Evolutionary conservation across 2,329 filamentous ascomycete genomes (phyloP), one percentile per base, ranked within the genome.

Genomic region (Penicillium concentricum): DNA sequence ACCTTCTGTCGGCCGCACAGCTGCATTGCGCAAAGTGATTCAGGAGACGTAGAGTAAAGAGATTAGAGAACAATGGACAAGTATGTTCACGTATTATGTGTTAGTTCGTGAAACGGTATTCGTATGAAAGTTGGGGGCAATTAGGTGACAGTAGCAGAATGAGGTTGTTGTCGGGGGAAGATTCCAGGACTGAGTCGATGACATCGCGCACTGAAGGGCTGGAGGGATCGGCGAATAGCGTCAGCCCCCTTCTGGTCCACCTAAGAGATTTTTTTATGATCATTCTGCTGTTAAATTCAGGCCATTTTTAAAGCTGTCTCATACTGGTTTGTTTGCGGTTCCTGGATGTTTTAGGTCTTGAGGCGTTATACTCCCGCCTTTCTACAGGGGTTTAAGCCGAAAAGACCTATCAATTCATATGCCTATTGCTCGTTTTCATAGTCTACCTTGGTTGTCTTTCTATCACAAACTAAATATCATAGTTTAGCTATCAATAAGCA

Each of bases 1-100:
- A 90, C 92, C 81, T 95, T 91, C 61, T 85, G 87, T 65, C 87
- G 86, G 69, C 88, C 87, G 74, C 88, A 89, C 61, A 86, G 77
- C 69, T 80, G 76, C 80, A 83, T 82, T 57, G 64, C 72, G 67
- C 58, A 37, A 50, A 34, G 52, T 51, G 35, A 41, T 39, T 48
- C 42, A 48, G 51, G 43, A 48, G 51, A 20, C 26, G 35, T 24
- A 48, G 30, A 52, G 32, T 39, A 42, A 28, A 38, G 32, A 24
- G 28, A 55, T 54, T 24, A 48, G 28, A 12, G 18, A 7, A 4
- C 4, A 20, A 20, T 38, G 15, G 18, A 22, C 18, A 15, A 16
- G 35, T 20, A 7, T 26, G 24, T 41, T 30, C 28, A 16, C 8
- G 16, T 34, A 26, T 22, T 44, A 15, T 51, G 28, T n/a, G 12